Base-by-base conservation (phyloP, 148 eudicot species). In the Amaranthus cruentus region DNA sequence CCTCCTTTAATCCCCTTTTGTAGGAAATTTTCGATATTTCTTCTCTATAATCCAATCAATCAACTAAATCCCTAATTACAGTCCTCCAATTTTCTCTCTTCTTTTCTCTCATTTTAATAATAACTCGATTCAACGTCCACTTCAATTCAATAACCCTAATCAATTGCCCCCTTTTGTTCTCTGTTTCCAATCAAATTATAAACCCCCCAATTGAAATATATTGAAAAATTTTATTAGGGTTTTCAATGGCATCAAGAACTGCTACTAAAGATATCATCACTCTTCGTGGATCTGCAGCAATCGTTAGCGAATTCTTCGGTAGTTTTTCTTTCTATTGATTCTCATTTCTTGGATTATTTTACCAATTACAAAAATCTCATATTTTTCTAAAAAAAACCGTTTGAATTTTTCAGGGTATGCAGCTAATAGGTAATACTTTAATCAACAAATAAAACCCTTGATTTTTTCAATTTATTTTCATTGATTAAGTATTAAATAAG, bases 241-340 rank as follows among this genome's bases (percentile, higher is more conserved):
- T 55, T 59, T 54, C 66, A 11, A 93, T 94, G 97, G 97, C 96
- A 81, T 91, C 98, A 43, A 88, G 75, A 87, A 82, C 92, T 7
- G 88, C 82, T 21, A 77, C 91, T n/a, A 93, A 93, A 73, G 98
- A 93, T 70, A 87, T 93, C 51, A 93, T 93, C 80, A 93, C 98
- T 55, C 98, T 93, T 43, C 91, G 91, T 53, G 98, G 98, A 58
- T 93, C 98, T 0, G 87, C 98, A 28, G 98, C 98, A 7, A 93
- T 93, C 9, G 98, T 91, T 9, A 84, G 95, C 77, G 98, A 93
- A 76, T 93, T 91, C 74, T 93, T 93, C 59, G 98, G 98, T 93
- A 83, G 51, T 68, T 69, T 66, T 46, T 42, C 49, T 28, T 28
- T 18, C 11, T 67, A 18, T 51, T 8, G 55, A 0, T 53, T 44